Percentiles rank a stretch among this genome's conserved stretches.
These are phyloP conservation scores for Candida sphagnicola DNA, from an alignment of 805 yeast species.

Conservation along the genomic window DNA sequence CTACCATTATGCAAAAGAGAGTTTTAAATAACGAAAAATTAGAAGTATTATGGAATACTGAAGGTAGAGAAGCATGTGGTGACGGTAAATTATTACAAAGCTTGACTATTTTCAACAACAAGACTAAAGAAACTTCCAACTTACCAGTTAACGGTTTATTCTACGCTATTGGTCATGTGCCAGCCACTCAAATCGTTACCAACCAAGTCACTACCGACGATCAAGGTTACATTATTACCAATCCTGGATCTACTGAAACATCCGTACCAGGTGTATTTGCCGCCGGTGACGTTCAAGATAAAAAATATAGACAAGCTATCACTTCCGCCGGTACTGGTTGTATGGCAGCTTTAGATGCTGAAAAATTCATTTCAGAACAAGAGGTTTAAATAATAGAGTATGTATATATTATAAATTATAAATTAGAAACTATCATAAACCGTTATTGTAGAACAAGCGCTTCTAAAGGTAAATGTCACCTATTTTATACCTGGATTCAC, in stretches of 20 bases:
- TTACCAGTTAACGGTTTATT: constrained; percentile 85
- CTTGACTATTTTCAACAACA: constrained; percentile 64
- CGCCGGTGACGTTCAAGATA: constrained; percentile 99
- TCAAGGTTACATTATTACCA: constrained; percentile 82
- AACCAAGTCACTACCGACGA: constrained; percentile 82
- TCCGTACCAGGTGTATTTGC: constrained; percentile 91
- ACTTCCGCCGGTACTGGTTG: constrained; percentile 99
- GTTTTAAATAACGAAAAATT: constrained; percentile 79
- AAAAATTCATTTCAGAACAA: constrained; percentile 68
- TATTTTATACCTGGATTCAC: no score
- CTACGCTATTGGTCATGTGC: constrained; percentile 97
- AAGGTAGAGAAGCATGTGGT: constrained; percentile 86
- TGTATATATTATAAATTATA: background rate
- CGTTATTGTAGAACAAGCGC: no score
- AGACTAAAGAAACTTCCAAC: constrained; percentile 64
- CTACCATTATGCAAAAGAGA: constrained; percentile 95
- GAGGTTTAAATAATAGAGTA: constrained; percentile 7
- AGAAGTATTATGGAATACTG: constrained; percentile 85
- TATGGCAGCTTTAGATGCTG: constrained; percentile 98
- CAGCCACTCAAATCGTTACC: constrained; percentile 82
- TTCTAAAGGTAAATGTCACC: no score
- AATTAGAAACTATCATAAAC: no score
- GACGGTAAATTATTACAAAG: constrained; percentile 77
- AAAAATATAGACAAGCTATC: constrained; percentile 95
- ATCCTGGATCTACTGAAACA: constrained; percentile 85